Base-by-base conservation (phyloP, 75 land plant species). In the Picea sitchensis region DNA sequence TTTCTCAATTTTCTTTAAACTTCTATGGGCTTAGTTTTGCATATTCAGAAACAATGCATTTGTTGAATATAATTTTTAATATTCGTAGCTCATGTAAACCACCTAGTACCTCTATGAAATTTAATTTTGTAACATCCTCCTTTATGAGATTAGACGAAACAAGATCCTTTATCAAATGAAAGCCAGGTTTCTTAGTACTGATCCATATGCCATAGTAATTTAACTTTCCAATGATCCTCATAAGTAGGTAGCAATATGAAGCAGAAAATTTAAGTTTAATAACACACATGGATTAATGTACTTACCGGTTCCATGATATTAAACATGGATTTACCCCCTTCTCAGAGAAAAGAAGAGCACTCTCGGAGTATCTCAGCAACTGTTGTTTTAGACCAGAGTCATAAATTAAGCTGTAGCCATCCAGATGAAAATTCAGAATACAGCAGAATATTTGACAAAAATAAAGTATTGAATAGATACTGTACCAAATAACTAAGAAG, bases 251-350 rank as follows among this genome's bases (percentile, higher is more conserved):
- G 56, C 56, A 51, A 9, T 51, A 51, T 9, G n/a, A 18, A 71
- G 54, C 74, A 71, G 74, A 71, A 9, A 71, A 8, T 44, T 21
- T 17, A 44, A 14, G 74, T 3, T 20, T 38, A 14, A 78, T 31
- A 62, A 64, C 32, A 17, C 47, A 34, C 17, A 13, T 2, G 12
- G 13, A 11, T n/a, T 14, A 76, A 36, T 20, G 58, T 62, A 44
- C 83, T 84, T 84, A 96, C 98, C 98, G 87, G 73, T 96, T 96
- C 98, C 96, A 96, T 62, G 94, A 87, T 2, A 96, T 87, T 82
- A 96, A 89, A 77, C 87, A 85, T 44, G 94, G 89, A 88, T 96
- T 72, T 15, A 96, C 99, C 47, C 92, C 90, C 81, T 83, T 92
- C 31, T 96, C 99, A 60, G 99, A 85, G 71, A 96, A 96, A 9